A percentile compares a stretch with the other conserved stretches of the same genome.
These are phyloP conservation scores for Phytophthora boehmeriae DNA, from an alignment of 352 stramenopile genomes.

Conservation along the genomic window DNA sequence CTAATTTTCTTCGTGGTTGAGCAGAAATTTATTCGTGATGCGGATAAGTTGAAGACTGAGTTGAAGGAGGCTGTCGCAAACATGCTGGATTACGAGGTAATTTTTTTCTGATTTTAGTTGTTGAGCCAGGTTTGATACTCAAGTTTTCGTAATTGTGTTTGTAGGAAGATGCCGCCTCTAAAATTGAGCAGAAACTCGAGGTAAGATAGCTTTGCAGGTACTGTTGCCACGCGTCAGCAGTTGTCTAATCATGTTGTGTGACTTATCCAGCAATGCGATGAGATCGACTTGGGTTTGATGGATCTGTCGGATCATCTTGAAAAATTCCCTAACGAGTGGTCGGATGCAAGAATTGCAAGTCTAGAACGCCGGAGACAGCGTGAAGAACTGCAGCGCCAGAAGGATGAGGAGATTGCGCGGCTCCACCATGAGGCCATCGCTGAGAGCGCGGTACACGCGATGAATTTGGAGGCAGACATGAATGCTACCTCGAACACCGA, in stretches of 20 bases:
- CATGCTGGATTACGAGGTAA: conserved; percentile 76
- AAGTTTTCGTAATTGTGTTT: conserved; percentile 4
- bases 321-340: conserved; percentile 80
- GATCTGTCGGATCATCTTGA: conserved; percentile 74
- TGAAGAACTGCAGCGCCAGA: conserved; percentile 68
- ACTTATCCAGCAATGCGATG: conserved; percentile 70
- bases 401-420: conserved; percentile 70
- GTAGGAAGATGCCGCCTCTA: conserved; percentile 59
- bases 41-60: conserved; percentile 56
- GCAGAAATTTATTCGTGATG: conserved; percentile 72
- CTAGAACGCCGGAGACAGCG: conserved; percentile 57
- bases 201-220: conserved; percentile 26
- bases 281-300: conserved; percentile 80
- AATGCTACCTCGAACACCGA: conserved; percentile 48
- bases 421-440: conserved; percentile 75
- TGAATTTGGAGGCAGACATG: conserved; percentile 76
- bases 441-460: conserved; percentile 72
- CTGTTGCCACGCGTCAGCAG: neutral
- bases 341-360: conserved; percentile 51
- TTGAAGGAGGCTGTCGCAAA: conserved; percentile 52
- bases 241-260: conserved; percentile 3
- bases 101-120: neutral
- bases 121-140: conserved; percentile 3
- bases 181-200: conserved; percentile 79
- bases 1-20: conserved; percentile 11